Percentiles rank a stretch among this genome's conserved stretches.
phyloP scores from a whole-genome alignment of 2,329 filamentous ascomycete species.

The Fusarium poae region DNA sequence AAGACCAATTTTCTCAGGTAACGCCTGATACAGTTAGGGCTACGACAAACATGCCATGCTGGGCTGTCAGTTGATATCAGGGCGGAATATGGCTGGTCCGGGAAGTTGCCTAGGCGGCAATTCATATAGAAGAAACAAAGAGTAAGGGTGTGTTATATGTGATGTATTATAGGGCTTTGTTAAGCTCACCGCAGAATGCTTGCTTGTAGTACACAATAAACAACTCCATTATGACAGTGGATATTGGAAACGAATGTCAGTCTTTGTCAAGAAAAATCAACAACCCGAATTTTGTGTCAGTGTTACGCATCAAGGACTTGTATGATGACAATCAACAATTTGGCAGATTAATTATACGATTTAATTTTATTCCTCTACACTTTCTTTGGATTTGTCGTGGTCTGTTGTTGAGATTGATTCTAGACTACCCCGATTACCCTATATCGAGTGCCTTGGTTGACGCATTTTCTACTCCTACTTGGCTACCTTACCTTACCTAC shows the following conservation, averaged over 20 bases:
- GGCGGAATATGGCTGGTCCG: slow-evolving; percentile 2
- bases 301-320: not conserved
- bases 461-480: not conserved
- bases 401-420: not conserved
- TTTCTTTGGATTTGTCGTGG: too few relatives aligned
- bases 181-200: not conserved
- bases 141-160: not conserved
- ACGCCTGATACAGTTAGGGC: not conserved
- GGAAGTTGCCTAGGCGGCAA: not conserved
- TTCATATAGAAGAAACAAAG: not conserved
- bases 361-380: too few relatives aligned
- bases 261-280: not conserved
- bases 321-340: not conserved
- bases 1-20: not conserved
- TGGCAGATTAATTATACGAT: not conserved
- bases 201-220: not conserved
- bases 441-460: not conserved
- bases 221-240: rapidly evolving
- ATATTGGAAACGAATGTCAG: not conserved
- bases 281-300: too few relatives aligned
- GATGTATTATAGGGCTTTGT: not conserved
- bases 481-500: too few relatives aligned
- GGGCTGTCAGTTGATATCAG: not conserved
- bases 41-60: not conserved
- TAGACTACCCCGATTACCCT: not conserved